A percentile compares a stretch with the other conserved stretches of the same genome.
Conservation (phyloP, 1,139 yeast species). For the Yamadazyma conglobata region DNA sequence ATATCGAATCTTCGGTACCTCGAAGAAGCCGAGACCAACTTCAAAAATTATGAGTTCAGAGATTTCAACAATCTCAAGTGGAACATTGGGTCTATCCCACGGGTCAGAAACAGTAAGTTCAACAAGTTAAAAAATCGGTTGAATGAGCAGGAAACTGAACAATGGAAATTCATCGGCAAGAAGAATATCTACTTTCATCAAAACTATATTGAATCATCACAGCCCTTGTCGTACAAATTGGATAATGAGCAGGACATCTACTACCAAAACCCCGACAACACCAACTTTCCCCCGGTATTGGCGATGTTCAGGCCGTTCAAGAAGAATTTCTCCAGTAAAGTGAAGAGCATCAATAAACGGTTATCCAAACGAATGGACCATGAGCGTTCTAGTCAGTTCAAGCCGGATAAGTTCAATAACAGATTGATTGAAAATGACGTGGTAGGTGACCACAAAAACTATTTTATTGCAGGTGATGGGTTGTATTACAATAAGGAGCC, state of each 20-base stretch:
- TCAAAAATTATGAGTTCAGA: slow-evolving; percentile 30
- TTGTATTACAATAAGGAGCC: slow-evolving; percentile 42
- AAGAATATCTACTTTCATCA: slow-evolving; percentile 32
- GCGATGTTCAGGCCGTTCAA: slow-evolving; percentile 56
- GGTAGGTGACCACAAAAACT: slow-evolving; percentile 31
- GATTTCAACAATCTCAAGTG: slow-evolving; percentile 29
- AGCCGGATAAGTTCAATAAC: slow-evolving; percentile 10
- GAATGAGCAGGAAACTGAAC: slow-evolving; percentile 17
- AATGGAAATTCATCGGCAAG: slow-evolving; percentile 24
- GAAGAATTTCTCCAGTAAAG: slow-evolving; percentile 36
- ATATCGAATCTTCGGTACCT: slow-evolving; percentile 11
- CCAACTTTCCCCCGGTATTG: slow-evolving; percentile 37
- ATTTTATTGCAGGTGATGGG: slow-evolving; percentile 56
- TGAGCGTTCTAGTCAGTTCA: slow-evolving; percentile 6
- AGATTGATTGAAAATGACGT: slow-evolving; percentile 21
- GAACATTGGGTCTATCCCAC: slow-evolving; percentile 48
- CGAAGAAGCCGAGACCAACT: slow-evolving; percentile 11
- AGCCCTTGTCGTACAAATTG: slow-evolving; percentile 15
- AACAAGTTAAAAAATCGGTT: slow-evolving; percentile 18
- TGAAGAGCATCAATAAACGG: slow-evolving; percentile 26
- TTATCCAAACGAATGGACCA: slow-evolving; percentile 9
- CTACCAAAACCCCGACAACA: slow-evolving; percentile 20
- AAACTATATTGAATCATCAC: slow-evolving; percentile 19
- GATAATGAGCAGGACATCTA: slow-evolving; percentile 29
- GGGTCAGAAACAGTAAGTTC: slow-evolving; percentile 23